A percentile compares a stretch with the other conserved stretches of the same genome.
phyloP scores from a whole-genome alignment of 2,329 filamentous ascomycete genomes.

The Colletotrichum cuscutae region DNA sequence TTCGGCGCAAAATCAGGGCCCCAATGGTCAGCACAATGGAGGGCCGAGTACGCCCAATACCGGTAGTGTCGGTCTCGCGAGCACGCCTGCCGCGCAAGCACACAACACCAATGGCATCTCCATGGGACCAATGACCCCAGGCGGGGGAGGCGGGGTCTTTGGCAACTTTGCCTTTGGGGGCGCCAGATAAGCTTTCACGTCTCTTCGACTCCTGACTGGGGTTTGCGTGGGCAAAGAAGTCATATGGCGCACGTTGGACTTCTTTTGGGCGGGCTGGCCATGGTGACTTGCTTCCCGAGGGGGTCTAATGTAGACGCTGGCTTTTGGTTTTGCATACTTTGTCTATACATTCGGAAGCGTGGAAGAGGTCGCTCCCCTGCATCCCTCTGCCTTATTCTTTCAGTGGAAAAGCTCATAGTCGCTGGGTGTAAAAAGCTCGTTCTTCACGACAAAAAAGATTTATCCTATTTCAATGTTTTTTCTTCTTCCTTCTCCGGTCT shows the following conservation, averaged over 20 bases:
- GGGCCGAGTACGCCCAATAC: conserved; percentile 77
- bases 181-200: conserved; percentile 38
- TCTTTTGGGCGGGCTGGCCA: conserved; percentile 17
- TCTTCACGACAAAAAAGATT: conserved; percentile 6
- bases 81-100: conserved; percentile 59
- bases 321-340: conserved; percentile 27
- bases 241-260: neutral
- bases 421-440: neutral
- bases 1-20: conserved; percentile 49
- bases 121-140: conserved; percentile 81
- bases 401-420: conserved; percentile 7
- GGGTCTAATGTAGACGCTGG: neutral
- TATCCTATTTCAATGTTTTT: neutral
- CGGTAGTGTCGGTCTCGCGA: conserved; percentile 59
- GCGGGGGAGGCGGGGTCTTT: conserved; percentile 79
- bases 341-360: conserved; percentile 2
- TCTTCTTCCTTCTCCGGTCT: neutral
- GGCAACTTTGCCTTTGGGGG: conserved; percentile 73
- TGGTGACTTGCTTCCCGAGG: conserved; percentile 13
- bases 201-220: neutral
- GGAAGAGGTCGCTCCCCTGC: neutral
- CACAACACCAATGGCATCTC: conserved; percentile 67
- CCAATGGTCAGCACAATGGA: conserved; percentile 54
- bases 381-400: neutral
- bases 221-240: neutral